Evolutionary conservation across 179 eudicot species (phyloP), one percentile per base, ranked within the genome.

Genomic region (Corrigiola litoralis): DNA sequence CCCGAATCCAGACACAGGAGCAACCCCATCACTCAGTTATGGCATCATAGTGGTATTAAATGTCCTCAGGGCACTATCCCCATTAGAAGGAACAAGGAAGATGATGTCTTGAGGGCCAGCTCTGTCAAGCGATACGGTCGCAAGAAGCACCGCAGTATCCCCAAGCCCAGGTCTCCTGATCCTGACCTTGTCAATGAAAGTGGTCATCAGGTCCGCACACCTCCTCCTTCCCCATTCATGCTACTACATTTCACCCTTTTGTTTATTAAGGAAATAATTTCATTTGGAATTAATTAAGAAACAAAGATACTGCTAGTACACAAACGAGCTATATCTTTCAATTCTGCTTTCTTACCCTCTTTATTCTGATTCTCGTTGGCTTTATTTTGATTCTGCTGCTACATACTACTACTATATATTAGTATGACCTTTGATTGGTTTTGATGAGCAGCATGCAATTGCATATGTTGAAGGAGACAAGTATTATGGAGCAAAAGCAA

Each of bases 381-480:
- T 32, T 28, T 17, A 17, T 49, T 24, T 34, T 63, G 8, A 37
- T 37, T 37, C 42, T 2, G 11, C 13, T 37, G n/a, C n/a, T n/a
- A n/a, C 1, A 20, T 4, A 46, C 27, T 63, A n/a, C n/a, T n/a
- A n/a, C n/a, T n/a, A n/a, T n/a, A n/a, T n/a, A n/a, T n/a, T n/a
- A n/a, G n/a, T n/a, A n/a, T n/a, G n/a, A n/a, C n/a, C 34, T 33
- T 62, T 40, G 3, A 4, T 54, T 54, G 16, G 9, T 25, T 28
- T 50, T 68, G 72, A 13, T 53, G 6, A 53, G 36, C 76, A 94
- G 99, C 99, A 94, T 81, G 97, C 99, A 18, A 94, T 94, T 67
- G 97, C 97, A 38, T 94, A 94, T 79, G 99, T 94, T 58, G 90
- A 94, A 81, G 99, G 99, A 57, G 99, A 84, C 36, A 90, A 81